phyloP scores from a whole-genome alignment of 1,284 basidiomycete species.

The Cutaneotrichosporon cavernicola region DNA sequence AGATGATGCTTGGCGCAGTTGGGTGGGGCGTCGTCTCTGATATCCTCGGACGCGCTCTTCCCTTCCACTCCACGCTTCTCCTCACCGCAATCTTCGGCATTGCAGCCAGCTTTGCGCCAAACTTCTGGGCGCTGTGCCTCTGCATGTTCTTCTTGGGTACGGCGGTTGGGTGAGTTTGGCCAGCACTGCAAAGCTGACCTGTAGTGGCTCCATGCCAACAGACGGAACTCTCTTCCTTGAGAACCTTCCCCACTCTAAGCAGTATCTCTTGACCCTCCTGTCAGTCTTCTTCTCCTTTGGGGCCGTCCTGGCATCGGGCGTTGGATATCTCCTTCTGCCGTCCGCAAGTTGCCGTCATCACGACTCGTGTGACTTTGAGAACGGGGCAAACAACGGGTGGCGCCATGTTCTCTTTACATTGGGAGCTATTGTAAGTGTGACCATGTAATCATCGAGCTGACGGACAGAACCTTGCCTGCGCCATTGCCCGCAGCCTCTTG shows the following conservation, averaged over 20 bases:
- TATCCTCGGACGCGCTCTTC: slow-evolving; percentile 76
- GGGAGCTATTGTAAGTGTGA: slow-evolving; percentile 64
- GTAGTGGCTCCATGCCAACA: slow-evolving; percentile 81
- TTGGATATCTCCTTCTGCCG: slow-evolving; percentile 75
- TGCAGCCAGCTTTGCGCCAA: slow-evolving; percentile 72
- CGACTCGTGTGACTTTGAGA: slow-evolving; percentile 58
- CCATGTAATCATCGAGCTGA: background rate
- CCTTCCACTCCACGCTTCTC: slow-evolving; percentile 89
- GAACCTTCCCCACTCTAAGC: slow-evolving; percentile 85
- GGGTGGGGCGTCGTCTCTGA: slow-evolving; percentile 90
- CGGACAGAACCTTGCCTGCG: slow-evolving; percentile 77
- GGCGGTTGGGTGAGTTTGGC: slow-evolving; percentile 61
- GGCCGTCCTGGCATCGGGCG: slow-evolving; percentile 75
- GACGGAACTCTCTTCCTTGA: slow-evolving; percentile 93
- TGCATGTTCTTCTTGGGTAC: slow-evolving; percentile 84
- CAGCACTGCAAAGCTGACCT: background rate
- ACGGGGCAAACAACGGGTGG: slow-evolving; percentile 76
- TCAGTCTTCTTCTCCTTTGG: slow-evolving; percentile 94
- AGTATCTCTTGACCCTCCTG: slow-evolving; percentile 90
- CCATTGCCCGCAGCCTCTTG: slow-evolving; percentile 77
- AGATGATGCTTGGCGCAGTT: slow-evolving; percentile 95
- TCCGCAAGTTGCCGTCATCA: slow-evolving; percentile 64
- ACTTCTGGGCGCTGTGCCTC: slow-evolving; percentile 70
- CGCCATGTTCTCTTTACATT: slow-evolving; percentile 72
- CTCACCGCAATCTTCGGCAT: slow-evolving; percentile 87